These are phyloP conservation scores for Alternaria arborescens DNA, from an alignment of 2,329 filamentous ascomycete species.

Conservation along the genomic window DNA sequence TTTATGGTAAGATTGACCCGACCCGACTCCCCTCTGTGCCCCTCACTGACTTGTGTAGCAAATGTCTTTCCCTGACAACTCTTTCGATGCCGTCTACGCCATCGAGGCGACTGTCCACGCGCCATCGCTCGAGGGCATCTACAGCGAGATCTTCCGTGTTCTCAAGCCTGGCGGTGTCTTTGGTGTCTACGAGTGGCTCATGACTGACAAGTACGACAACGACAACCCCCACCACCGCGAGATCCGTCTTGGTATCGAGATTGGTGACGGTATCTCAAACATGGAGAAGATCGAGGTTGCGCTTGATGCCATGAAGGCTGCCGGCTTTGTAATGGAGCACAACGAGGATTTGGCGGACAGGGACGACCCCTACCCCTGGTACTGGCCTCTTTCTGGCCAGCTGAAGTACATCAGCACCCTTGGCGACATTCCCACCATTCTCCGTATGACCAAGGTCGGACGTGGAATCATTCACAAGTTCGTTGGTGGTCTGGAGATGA, in stretches of 20 bases:
- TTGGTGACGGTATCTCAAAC: constrained; percentile 95
- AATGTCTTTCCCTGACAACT: constrained; percentile 93
- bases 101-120: constrained; percentile 98
- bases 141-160: constrained; percentile 92
- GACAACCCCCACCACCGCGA: constrained; percentile 84
- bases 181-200: constrained; percentile 98
- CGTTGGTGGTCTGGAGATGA: constrained; percentile 76
- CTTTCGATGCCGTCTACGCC: constrained; percentile 93
- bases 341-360: constrained; percentile 87
- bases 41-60: constrained; percentile 62
- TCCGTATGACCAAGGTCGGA: constrained; percentile 88
- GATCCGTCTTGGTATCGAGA: constrained; percentile 93
- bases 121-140: constrained; percentile 87
- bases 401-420: constrained; percentile 82
- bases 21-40: not conserved
- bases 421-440: constrained; percentile 81
- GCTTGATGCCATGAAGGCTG: constrained; percentile 81
- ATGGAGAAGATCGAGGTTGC: constrained; percentile 91
- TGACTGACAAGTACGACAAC: constrained; percentile 96
- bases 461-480: constrained; percentile 78
- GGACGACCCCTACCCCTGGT: constrained; percentile 83
- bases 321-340: constrained; percentile 83
- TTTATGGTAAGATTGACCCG: constrained; percentile 73
- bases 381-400: constrained; percentile 88
- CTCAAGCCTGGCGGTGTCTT: constrained; percentile 96